Conservation (phyloP, 495 filamentous ascomycete genomes). For the Penicillium silybi region DNA sequence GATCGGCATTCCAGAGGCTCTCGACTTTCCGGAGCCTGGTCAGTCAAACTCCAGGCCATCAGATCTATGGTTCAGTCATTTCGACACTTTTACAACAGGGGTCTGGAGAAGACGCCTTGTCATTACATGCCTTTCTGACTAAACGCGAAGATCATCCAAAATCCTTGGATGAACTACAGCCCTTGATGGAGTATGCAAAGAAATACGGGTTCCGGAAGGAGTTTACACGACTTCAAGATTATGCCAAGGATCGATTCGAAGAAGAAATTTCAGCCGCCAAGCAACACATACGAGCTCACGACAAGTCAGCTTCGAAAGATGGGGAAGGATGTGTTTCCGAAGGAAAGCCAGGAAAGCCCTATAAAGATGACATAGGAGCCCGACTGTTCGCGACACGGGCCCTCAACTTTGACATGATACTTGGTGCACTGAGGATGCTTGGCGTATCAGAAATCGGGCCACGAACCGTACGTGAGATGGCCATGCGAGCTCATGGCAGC, state of each 20-base stretch:
- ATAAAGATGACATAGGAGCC: slow-evolving; percentile 61
- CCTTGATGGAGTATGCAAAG: slow-evolving; percentile 38
- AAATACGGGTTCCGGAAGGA: slow-evolving; percentile 25
- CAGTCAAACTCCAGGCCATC: slow-evolving; percentile 34
- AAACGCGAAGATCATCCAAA: slow-evolving; percentile 48
- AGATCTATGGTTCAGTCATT: slow-evolving; percentile 60
- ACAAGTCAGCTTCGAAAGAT: neutral
- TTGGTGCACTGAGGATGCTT: slow-evolving; percentile 60
- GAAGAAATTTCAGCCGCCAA: neutral
- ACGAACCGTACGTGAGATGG: slow-evolving; percentile 67
- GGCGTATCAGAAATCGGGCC: slow-evolving; percentile 66
- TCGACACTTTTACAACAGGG: slow-evolving; percentile 50
- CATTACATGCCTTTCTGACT: slow-evolving; percentile 58
- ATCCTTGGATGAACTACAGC: slow-evolving; percentile 30
- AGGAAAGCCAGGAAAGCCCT: slow-evolving; percentile 29
- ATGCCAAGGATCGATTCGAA: slow-evolving; percentile 14
- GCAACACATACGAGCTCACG: neutral
- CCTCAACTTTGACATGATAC: slow-evolving; percentile 60
- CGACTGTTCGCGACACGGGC: slow-evolving; percentile 68
- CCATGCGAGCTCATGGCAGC: slow-evolving; percentile 51
- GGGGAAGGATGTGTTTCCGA: slow-evolving; percentile 8
- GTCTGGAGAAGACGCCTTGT: slow-evolving; percentile 44
- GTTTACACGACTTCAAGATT: slow-evolving; percentile 21
- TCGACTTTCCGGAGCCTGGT: slow-evolving; percentile 49
- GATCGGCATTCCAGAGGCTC: slow-evolving; percentile 17